Evolutionary conservation across 202 grass and related monocot genomes (phyloP).

Genomic region (Brachypodium distachyon): DNA sequence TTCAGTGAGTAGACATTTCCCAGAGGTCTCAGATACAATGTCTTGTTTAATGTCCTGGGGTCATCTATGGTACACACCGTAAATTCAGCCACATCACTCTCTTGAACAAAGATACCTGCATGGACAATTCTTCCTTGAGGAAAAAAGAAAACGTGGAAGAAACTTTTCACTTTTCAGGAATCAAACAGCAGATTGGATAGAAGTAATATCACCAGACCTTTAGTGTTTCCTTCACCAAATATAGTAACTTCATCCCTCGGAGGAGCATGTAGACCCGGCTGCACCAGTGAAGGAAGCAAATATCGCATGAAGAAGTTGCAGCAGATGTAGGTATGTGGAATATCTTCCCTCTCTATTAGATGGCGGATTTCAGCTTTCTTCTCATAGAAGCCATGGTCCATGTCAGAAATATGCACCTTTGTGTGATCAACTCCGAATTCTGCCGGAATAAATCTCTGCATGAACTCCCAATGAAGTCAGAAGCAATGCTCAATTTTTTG

Average conservation of each 20-base stretch:
- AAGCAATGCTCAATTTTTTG: neutral
- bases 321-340: constrained; percentile 84
- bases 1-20: constrained; percentile 73
- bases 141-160: neutral
- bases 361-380: constrained; percentile 64
- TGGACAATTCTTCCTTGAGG: constrained; percentile 12
- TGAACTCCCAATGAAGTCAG: constrained; percentile 11
- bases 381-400: constrained; percentile 79
- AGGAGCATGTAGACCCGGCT: constrained; percentile 73
- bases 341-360: constrained; percentile 59
- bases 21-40: constrained; percentile 64
- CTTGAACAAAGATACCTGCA: constrained; percentile 71
- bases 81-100: constrained; percentile 69
- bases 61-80: constrained; percentile 68
- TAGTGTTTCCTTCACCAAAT: constrained; percentile 67
- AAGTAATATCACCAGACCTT: constrained; percentile 36
- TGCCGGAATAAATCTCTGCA: constrained; percentile 85
- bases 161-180: neutral
- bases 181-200: neutral
- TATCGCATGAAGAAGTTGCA: constrained; percentile 96
- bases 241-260: constrained; percentile 76
- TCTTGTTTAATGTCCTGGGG: constrained; percentile 73
- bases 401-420: constrained; percentile 63
- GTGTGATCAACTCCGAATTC: constrained; percentile 84
- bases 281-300: constrained; percentile 77